A percentile compares a stretch with the other conserved stretches of the same genome.
These are phyloP conservation scores for Bothriochloa decipiens DNA, from an alignment of 176 grass and related monocot species.

Conservation along the genomic window DNA sequence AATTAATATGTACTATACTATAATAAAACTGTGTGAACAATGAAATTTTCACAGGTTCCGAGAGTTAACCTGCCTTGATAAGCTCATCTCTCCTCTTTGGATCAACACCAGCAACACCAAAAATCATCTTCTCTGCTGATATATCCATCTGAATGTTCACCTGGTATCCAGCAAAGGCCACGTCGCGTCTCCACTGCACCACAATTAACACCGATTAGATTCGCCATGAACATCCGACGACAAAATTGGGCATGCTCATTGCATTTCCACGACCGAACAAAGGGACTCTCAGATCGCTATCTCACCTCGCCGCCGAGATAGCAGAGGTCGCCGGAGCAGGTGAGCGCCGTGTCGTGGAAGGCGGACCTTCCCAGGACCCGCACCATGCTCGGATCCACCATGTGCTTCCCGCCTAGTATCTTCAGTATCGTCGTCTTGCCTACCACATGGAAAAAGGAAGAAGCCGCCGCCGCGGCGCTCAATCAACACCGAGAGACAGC, in stretches of 20 bases:
- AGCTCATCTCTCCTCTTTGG: constrained; percentile 86
- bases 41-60: not conserved
- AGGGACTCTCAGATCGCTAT: not conserved
- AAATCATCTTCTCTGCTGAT: constrained; percentile 89
- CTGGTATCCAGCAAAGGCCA: constrained; percentile 96
- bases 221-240: not conserved
- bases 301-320: constrained; percentile 91
- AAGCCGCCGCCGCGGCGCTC: not conserved
- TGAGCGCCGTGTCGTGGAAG: constrained; percentile 92
- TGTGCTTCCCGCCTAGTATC: constrained; percentile 97
- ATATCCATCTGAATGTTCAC: constrained; percentile 95
- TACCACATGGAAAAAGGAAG: constrained; percentile 18
- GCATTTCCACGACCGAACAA: not conserved
- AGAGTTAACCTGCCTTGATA: constrained; percentile 69
- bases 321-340: constrained; percentile 84
- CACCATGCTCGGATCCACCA: constrained; percentile 98
- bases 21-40: not conserved
- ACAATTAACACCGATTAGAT: constrained; percentile 27
- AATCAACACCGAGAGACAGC: constrained; percentile 27
- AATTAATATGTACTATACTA: constrained; percentile 5
- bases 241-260: constrained; percentile 19
- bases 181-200: constrained; percentile 89
- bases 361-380: constrained; percentile 76
- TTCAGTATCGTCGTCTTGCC: constrained; percentile 98
- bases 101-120: constrained; percentile 79